Base-by-base conservation (phyloP, 176 grass and related monocot genomes). In the Zizania latifolia region DNA sequence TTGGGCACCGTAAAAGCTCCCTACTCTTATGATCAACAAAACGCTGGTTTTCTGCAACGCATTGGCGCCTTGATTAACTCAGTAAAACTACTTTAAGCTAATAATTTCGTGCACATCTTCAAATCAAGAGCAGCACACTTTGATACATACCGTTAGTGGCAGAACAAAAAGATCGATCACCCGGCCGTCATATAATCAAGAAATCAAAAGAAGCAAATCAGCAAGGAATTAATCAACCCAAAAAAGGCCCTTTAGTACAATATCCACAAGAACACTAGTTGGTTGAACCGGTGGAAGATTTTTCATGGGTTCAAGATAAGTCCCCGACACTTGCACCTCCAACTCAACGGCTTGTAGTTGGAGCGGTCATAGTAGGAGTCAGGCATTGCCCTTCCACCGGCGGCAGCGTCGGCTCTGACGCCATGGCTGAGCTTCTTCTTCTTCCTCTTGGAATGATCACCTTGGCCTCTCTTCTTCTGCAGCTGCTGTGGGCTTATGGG, bases 301-400 rank as follows among this genome's bases (percentile, higher is more conserved):
- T 19, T 9, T 80, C 79, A 88, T 2, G 89, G 85, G 66, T 79
- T 82, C 51, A 83, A 37, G 32, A 92, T 88, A 12, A 72, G 41
- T 27, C 60, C 40, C 33, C 89, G 75, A 11, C 89, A 92, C 79
- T 86, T 92, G 89, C 89, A 92, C 62, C 86, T 83, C 89, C 86
- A 92, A 68, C 82, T 83, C 70, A 92, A 57, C 0, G 89, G 86
- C 82, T 88, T 92, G 86, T 92, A 92, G 78, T 92, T 92, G 82
- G 89, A 88, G 78, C 81, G 81, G 82, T 85, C 82, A 4, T 89
- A 32, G 39, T 89, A 88, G 35, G 86, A 88, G 5, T 55, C 34
- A 12, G 80, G 86, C 43, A 69, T 45, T 22, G 69, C 5, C 8
- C 73, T 82, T 10, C 58, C 73, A 66, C 56, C 55, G 9, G n/a